Conservation (phyloP, 225 moss, liverwort and hornwort species). For the Physcomitrellopsis africana region DNA sequence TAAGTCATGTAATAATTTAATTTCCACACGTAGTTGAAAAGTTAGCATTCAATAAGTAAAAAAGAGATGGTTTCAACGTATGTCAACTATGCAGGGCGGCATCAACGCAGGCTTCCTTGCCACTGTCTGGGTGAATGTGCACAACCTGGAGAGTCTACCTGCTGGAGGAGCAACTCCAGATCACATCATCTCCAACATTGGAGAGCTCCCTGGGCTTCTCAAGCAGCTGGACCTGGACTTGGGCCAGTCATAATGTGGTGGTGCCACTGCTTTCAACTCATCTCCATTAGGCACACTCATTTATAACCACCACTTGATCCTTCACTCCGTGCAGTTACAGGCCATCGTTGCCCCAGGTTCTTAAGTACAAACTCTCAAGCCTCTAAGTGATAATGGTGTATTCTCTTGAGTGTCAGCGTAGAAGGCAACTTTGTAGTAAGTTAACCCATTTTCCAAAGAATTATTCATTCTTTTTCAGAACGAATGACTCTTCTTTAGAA, state of each 20-base stretch:
- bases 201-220: slow-evolving; percentile 59
- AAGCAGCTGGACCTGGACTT: slow-evolving; percentile 33
- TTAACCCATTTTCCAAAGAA: too few relatives aligned
- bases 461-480: too few relatives aligned
- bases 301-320: too few relatives aligned
- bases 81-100: slow-evolving; percentile 61
- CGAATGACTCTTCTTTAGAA: too few relatives aligned
- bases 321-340: too few relatives aligned
- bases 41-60: not conserved
- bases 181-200: slow-evolving; percentile 67
- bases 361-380: too few relatives aligned
- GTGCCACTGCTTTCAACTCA: not conserved
- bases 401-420: too few relatives aligned
- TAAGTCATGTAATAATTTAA: not conserved
- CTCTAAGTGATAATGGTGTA: too few relatives aligned
- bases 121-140: slow-evolving; percentile 90
- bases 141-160: slow-evolving; percentile 57
- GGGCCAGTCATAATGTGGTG: not conserved
- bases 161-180: slow-evolving; percentile 56
- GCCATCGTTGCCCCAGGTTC: too few relatives aligned
- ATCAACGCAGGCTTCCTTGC: slow-evolving; percentile 79
- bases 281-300: not conserved
- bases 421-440: too few relatives aligned
- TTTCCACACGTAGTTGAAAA: not conserved
- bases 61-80: not conserved